phyloP scores from a whole-genome alignment of 768 basidiomycete species.

The Mycena alexandri region DNA sequence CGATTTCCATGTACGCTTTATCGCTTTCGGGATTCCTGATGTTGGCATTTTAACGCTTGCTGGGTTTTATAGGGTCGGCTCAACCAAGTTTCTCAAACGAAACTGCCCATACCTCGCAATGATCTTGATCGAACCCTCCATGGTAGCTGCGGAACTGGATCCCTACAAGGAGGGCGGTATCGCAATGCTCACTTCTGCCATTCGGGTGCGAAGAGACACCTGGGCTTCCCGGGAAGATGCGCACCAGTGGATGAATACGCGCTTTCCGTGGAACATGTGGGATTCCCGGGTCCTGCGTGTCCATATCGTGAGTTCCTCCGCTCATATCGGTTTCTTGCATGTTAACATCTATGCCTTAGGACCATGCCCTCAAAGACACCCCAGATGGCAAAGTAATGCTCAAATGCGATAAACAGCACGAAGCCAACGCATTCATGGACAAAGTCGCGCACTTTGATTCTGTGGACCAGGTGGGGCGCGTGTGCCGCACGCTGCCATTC shows the following conservation, averaged over 20 bases:
- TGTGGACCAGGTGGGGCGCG: slow-evolving; percentile 47
- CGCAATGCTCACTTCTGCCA: slow-evolving; percentile 35
- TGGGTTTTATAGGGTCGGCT: slow-evolving; percentile 7
- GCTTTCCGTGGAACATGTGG: slow-evolving; percentile 48
- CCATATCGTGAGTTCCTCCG: slow-evolving; percentile 41
- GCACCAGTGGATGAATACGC: slow-evolving; percentile 39
- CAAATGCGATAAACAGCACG: slow-evolving; percentile 60
- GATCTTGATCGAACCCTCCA: slow-evolving; percentile 27
- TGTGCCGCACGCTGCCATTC: slow-evolving; percentile 56
- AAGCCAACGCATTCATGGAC: slow-evolving; percentile 60
- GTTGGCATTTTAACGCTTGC: background rate
- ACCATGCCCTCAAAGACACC: slow-evolving; percentile 39
- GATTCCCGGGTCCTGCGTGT: slow-evolving; percentile 46
- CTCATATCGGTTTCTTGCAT: background rate
- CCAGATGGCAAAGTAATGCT: slow-evolving; percentile 46
- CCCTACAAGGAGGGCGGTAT: slow-evolving; percentile 39
- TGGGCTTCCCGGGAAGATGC: slow-evolving; percentile 48
- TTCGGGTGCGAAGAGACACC: slow-evolving; percentile 41
- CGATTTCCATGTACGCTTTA: slow-evolving; percentile 44
- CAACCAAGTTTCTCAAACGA: slow-evolving; percentile 16
- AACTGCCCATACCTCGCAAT: slow-evolving; percentile 23
- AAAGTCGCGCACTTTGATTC: slow-evolving; percentile 58
- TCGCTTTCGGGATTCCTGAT: background rate
- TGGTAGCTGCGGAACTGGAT: slow-evolving; percentile 43
- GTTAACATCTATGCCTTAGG: slow-evolving; percentile 23